phyloP scores from a whole-genome alignment of 2,329 filamentous ascomycete species.

The Hypoxylon rubiginosum region DNA sequence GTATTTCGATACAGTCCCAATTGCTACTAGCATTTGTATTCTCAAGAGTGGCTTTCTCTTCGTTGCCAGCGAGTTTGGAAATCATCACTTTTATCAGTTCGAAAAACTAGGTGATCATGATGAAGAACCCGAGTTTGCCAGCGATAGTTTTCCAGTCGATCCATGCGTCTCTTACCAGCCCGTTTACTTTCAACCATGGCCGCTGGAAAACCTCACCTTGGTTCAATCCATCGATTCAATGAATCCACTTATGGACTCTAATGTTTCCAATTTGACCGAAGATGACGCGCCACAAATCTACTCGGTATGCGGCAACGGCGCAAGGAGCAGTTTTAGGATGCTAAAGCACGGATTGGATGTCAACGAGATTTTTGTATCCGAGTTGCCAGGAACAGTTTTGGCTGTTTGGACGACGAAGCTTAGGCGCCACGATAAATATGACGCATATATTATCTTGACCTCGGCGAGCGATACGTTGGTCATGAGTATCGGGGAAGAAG shows the following conservation, averaged over 20 bases:
- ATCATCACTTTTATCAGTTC: slow-evolving; percentile 96
- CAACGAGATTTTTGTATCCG: slow-evolving; percentile 92
- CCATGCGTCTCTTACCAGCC: slow-evolving; percentile 78
- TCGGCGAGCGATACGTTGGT: slow-evolving; percentile 92
- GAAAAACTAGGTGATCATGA: slow-evolving; percentile 97
- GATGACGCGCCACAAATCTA: slow-evolving; percentile 94
- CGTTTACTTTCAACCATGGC: slow-evolving; percentile 86
- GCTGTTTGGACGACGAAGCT: slow-evolving; percentile 97
- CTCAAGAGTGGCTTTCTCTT: slow-evolving; percentile 96
- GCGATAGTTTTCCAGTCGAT: slow-evolving; percentile 85
- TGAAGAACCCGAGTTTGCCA: slow-evolving; percentile 86
- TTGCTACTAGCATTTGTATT: slow-evolving; percentile 89
- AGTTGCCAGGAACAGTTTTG: slow-evolving; percentile 87
- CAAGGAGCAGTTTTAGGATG: slow-evolving; percentile 89
- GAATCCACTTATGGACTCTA: slow-evolving; percentile 92
- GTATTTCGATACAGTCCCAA: slow-evolving; percentile 96
- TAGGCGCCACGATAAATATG: slow-evolving; percentile 83
- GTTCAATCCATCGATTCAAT: slow-evolving; percentile 89
- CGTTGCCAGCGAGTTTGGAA: slow-evolving; percentile 90
- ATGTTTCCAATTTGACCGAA: slow-evolving; percentile 88
- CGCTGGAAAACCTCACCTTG: slow-evolving; percentile 83
- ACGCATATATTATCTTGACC: slow-evolving; percentile 94
- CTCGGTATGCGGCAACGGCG: slow-evolving; percentile 88
- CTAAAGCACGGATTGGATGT: slow-evolving; percentile 94
- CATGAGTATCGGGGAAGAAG: slow-evolving; percentile 94